Evolutionary conservation across 495 filamentous ascomycete genomes (phyloP).

Genomic region (Lophium mytilinum): DNA sequence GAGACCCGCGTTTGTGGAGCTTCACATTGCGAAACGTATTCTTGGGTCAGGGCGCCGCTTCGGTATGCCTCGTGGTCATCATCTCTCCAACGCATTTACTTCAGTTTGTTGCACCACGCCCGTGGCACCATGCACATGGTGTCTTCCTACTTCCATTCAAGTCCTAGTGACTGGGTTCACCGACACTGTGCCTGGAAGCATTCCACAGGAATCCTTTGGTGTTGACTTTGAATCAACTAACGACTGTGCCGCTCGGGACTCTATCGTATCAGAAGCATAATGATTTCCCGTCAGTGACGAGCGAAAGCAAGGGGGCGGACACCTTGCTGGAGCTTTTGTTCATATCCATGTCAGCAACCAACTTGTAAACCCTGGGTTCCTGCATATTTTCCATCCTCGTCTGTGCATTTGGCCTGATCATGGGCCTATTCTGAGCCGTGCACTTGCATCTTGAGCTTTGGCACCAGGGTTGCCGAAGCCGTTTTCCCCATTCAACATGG

Average conservation of each 20-base stretch:
- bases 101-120: not conserved
- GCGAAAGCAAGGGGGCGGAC: not conserved
- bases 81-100: not conserved
- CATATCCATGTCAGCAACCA: not conserved
- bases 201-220: not conserved
- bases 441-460: not conserved
- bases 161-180: conserved; percentile 2
- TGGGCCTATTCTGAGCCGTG: not conserved
- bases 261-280: not conserved
- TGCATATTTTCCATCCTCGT: not conserved
- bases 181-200: not conserved
- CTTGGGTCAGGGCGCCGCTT: not conserved
- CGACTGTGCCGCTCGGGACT: not conserved
- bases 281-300: not conserved
- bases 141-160: not conserved
- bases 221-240: not conserved
- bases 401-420: not conserved
- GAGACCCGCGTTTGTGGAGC: not conserved
- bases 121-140: not conserved
- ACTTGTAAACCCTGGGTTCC: not conserved
- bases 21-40: not conserved
- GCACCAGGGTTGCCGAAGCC: not conserved
- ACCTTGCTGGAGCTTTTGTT: not conserved
- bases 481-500: not conserved
- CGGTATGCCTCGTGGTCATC: not conserved